phyloP scores from a whole-genome alignment of 2,329 filamentous ascomycete species.

The Xylaria sp. region DNA sequence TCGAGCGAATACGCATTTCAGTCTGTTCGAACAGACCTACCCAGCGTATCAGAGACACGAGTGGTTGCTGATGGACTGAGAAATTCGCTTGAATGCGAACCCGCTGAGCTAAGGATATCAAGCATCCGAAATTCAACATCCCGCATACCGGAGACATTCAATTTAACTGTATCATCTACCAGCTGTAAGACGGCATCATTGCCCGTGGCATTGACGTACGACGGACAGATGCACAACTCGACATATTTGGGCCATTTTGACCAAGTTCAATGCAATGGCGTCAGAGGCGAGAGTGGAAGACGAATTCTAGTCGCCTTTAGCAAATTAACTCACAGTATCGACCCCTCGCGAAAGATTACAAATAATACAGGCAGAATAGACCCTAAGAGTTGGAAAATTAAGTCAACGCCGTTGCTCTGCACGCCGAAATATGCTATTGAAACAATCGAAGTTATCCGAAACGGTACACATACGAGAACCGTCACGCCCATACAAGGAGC shows the following conservation, averaged over 20 bases:
- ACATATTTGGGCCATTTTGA: conserved; percentile 4
- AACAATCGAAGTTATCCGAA: neutral
- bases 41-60: neutral
- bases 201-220: neutral
- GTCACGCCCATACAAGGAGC: neutral
- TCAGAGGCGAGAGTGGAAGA: neutral
- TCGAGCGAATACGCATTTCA: conserved; percentile 17
- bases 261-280: neutral
- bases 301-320: neutral
- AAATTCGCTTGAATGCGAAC: neutral
- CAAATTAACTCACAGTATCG: neutral
- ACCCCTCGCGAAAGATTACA: neutral
- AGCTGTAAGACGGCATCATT: neutral
- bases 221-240: neutral
- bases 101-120: neutral
- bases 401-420: conserved; percentile 1
- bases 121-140: no score
- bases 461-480: neutral
- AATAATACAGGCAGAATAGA: neutral
- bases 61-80: neutral
- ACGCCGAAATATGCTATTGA: neutral
- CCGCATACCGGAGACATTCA: neutral
- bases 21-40: neutral
- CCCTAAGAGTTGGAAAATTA: neutral
- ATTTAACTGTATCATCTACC: conserved; percentile 10